phyloP scores from a whole-genome alignment of 352 stramenopile species.

The Halophytophthora polymorphica region DNA sequence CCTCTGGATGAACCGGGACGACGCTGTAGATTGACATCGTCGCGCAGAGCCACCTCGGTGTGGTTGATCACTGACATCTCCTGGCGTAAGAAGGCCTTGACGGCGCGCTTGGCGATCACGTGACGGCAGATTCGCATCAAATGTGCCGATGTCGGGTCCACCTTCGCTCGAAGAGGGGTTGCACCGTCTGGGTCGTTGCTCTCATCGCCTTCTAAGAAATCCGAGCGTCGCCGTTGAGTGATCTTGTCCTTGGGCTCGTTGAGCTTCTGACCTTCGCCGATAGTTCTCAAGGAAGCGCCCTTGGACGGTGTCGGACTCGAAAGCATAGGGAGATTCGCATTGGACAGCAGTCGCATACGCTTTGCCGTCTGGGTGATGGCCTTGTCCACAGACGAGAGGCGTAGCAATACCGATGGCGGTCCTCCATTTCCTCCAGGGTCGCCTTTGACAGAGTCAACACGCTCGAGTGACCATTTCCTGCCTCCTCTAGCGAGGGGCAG shows the following conservation, averaged over 20 bases:
- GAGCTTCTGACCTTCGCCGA: conserved; percentile 25
- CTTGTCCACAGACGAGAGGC: conserved; percentile 58
- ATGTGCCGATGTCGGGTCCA: conserved; percentile 54
- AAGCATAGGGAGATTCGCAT: conserved; percentile 18
- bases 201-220: conserved; percentile 13
- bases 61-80: conserved; percentile 62
- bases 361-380: conserved; percentile 63
- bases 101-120: conserved; percentile 65
- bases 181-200: conserved; percentile 10
- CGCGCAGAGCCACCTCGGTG: conserved; percentile 43
- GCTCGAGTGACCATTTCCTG: conserved; percentile 14
- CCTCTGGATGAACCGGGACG: conserved; percentile 14
- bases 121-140: conserved; percentile 72
- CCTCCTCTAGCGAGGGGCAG: conserved; percentile 6
- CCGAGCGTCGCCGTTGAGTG: conserved; percentile 6
- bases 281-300: conserved; percentile 37
- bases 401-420: conserved; percentile 25
- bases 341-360: conserved; percentile 48
- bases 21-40: conserved; percentile 41
- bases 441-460: conserved; percentile 8
- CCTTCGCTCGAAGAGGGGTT: conserved; percentile 18
- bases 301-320: conserved; percentile 19
- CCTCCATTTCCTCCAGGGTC: background rate
- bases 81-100: conserved; percentile 59
- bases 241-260: conserved; percentile 9